phyloP scores from a whole-genome alignment of 352 stramenopile genomes.

The Nothophytophthora sp. region DNA sequence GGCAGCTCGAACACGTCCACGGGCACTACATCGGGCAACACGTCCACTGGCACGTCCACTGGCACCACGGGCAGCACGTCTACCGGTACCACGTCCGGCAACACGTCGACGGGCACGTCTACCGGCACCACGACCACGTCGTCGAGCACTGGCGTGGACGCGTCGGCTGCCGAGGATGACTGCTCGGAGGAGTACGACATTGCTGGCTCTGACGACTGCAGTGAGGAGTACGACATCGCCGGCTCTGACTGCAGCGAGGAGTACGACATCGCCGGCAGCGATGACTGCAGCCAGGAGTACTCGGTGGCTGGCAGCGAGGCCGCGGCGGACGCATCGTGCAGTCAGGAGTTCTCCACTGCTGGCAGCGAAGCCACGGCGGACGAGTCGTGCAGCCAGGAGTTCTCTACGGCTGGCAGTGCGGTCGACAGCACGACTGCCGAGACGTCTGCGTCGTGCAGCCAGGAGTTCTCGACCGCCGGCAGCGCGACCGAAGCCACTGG shows the following conservation, averaged over 20 bases:
- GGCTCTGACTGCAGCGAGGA: slow-evolving; percentile 24
- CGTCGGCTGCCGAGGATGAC: slow-evolving; percentile 6
- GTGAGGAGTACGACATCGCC: slow-evolving; percentile 26
- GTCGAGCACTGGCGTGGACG: slow-evolving; percentile 8
- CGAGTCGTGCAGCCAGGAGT: slow-evolving; percentile 2
- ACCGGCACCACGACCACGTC: too few species aligned
- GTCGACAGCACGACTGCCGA: too few species aligned
- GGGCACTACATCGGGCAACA: not conserved
- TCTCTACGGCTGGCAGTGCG: not conserved
- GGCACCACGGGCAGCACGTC: slow-evolving; percentile 3
- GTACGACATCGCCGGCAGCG: slow-evolving; percentile 13
- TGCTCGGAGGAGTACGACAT: slow-evolving; percentile 25
- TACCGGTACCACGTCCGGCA: slow-evolving; percentile 2
- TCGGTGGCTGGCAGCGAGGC: slow-evolving; percentile 23
- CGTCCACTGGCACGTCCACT: slow-evolving; percentile 8
- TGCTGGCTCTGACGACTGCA: slow-evolving; percentile 15
- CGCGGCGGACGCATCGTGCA: slow-evolving; percentile 25
- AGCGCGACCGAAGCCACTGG: slow-evolving; percentile 1
- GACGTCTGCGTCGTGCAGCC: too few species aligned
- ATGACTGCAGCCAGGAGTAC: slow-evolving; percentile 30
- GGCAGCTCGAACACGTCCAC: slow-evolving; percentile 1
- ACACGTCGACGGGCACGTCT: slow-evolving; percentile 8
- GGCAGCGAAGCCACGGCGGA: slow-evolving; percentile 13
- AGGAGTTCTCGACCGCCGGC: too few species aligned
- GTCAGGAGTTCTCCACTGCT: slow-evolving; percentile 21